These are phyloP conservation scores for Termitomyces sp. DNA, from an alignment of 768 basidiomycete genomes.

Conservation along the genomic window DNA sequence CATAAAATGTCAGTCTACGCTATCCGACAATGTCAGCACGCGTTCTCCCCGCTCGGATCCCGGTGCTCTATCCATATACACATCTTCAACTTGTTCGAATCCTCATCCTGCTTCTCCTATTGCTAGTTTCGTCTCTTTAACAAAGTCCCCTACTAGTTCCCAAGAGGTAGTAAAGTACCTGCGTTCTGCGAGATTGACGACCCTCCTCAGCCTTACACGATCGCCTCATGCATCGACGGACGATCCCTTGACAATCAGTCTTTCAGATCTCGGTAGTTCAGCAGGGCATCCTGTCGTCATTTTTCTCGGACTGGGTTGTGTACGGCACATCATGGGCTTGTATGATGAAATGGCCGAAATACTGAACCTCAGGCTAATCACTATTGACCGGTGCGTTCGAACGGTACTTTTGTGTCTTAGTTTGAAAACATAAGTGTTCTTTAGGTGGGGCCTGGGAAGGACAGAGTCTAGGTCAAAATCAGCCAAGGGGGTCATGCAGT, in stretches of 20 bases:
- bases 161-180: slow-evolving; percentile 84
- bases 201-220: slow-evolving; percentile 71
- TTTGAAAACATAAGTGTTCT: slow-evolving; percentile 11
- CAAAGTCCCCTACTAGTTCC: slow-evolving; percentile 43
- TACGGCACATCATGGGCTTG: slow-evolving; percentile 89
- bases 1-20: slow-evolving; percentile 44
- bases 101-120: slow-evolving; percentile 44
- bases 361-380: slow-evolving; percentile 82
- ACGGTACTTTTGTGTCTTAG: background rate
- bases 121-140: slow-evolving; percentile 34
- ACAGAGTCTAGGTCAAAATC: slow-evolving; percentile 69
- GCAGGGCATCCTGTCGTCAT: slow-evolving; percentile 87
- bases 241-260: slow-evolving; percentile 75
- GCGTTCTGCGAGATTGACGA: slow-evolving; percentile 82
- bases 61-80: slow-evolving; percentile 45
- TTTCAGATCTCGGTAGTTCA: slow-evolving; percentile 88
- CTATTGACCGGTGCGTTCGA: slow-evolving; percentile 75
- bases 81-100: slow-evolving; percentile 43
- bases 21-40: slow-evolving; percentile 54
- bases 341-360: slow-evolving; percentile 96
- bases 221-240: slow-evolving; percentile 75
- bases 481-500: slow-evolving; percentile 79
- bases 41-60: slow-evolving; percentile 53
- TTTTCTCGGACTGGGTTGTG: slow-evolving; percentile 91
- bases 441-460: slow-evolving; percentile 88